Conservation (phyloP, 2,329 filamentous ascomycete species). For the Phaeosphaeriaceae sp. region DNA sequence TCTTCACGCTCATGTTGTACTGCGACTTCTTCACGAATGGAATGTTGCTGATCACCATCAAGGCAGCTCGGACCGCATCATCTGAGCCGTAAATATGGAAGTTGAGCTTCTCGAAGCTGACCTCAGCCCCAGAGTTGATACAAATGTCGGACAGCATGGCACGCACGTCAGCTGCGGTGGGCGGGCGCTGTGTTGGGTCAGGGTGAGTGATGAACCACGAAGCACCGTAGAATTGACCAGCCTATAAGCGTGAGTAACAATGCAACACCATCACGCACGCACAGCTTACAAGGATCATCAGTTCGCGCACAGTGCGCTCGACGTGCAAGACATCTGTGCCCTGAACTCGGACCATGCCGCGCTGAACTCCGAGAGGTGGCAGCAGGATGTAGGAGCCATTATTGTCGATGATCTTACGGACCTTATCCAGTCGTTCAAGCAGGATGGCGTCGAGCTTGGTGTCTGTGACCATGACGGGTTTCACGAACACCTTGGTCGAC, state of each 20-base stretch:
- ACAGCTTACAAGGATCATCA: conserved; percentile 84
- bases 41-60: conserved; percentile 91
- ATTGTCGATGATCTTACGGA: conserved; percentile 95
- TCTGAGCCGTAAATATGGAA: conserved; percentile 96
- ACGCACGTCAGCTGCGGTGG: conserved; percentile 73
- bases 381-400: conserved; percentile 96
- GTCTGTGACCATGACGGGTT: conserved; percentile 87
- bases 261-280: neutral
- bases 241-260: conserved; percentile 58
- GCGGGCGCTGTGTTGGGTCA: conserved; percentile 69
- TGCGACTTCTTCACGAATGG: conserved; percentile 85
- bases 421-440: conserved; percentile 89
- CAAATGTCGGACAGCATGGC: conserved; percentile 96
- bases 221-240: conserved; percentile 96
- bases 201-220: conserved; percentile 92
- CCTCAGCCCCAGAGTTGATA: conserved; percentile 92
- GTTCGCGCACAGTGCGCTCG: conserved; percentile 91
- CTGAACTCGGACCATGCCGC: conserved; percentile 85
- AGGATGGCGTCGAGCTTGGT: conserved; percentile 96
- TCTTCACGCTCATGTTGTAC: conserved; percentile 96
- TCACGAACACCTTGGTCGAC: conserved; percentile 77
- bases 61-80: conserved; percentile 93
- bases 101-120: conserved; percentile 91
- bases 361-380: conserved; percentile 84
- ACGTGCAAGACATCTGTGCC: conserved; percentile 92